Percentiles rank a stretch among this genome's conserved stretches.
phyloP scores from a whole-genome alignment of 129 eudicot species.

The Flaveria linearis region DNA sequence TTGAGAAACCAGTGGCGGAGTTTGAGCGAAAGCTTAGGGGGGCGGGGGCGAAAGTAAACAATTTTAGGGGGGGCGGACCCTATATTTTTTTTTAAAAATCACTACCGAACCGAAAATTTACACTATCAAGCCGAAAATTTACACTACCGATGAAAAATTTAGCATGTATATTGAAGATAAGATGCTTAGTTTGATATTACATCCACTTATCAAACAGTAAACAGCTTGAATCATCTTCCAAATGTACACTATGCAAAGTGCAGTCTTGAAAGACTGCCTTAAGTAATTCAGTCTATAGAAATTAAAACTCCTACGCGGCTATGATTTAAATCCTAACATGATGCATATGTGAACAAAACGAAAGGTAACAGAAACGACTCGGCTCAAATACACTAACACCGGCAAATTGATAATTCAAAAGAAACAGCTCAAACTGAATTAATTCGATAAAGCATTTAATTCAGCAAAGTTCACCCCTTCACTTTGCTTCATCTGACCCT shows the following conservation, averaged over 20 bases:
- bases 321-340: slow-evolving; percentile 2
- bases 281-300: background rate
- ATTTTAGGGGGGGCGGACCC: no score
- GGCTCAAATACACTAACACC: no score
- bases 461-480: background rate
- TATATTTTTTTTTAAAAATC: no score
- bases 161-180: background rate
- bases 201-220: background rate
- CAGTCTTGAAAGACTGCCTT: no score
- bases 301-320: background rate
- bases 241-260: no score
- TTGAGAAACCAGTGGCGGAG: no score
- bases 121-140: no score
- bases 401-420: background rate
- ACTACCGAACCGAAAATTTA: no score
- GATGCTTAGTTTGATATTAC: slow-evolving; percentile 14
- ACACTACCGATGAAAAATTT: no score
- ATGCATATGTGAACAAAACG: slow-evolving; percentile 14
- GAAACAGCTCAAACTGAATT: background rate
- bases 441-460: background rate
- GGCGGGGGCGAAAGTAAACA: no score
- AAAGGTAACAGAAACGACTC: background rate
- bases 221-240: background rate
- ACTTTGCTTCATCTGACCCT: no score
- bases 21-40: no score